phyloP scores from a whole-genome alignment of 2,329 filamentous ascomycete genomes.

The Calonectria hongkongensis region DNA sequence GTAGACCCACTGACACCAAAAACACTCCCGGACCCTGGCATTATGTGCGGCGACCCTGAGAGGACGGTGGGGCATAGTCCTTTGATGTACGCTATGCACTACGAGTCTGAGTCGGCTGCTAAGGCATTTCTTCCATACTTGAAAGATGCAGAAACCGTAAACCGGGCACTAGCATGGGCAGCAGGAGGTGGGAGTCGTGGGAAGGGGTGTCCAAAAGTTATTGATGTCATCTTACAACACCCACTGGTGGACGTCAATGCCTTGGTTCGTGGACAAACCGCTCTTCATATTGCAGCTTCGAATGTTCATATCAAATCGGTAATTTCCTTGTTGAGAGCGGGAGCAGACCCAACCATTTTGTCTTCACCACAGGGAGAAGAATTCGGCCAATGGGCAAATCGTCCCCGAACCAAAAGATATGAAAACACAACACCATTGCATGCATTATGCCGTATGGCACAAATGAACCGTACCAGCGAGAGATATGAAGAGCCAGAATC shows the following conservation, averaged over 20 bases:
- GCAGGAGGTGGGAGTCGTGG: conserved; percentile 17
- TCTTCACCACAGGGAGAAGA: conserved; percentile 36
- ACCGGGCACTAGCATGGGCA: conserved; percentile 56
- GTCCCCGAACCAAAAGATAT: neutral
- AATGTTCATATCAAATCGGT: conserved; percentile 42
- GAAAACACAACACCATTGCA: neutral
- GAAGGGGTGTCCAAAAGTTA: conserved; percentile 43
- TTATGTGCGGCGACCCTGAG: conserved; percentile 41
- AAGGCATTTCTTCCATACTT: conserved; percentile 56
- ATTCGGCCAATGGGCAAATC: neutral
- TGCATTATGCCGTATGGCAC: neutral
- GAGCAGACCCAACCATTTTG: conserved; percentile 55
- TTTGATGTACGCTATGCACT: conserved; percentile 57
- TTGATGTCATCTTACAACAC: conserved; percentile 56
- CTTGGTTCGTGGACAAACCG: conserved; percentile 46
- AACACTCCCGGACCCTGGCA: neutral
- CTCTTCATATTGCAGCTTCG: conserved; percentile 47
- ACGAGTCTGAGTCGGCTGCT: conserved; percentile 52
- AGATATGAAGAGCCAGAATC: conserved; percentile 5
- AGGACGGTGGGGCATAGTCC: conserved; percentile 52
- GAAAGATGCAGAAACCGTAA: conserved; percentile 47
- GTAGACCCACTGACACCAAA: conserved; percentile 7
- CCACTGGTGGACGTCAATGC: conserved; percentile 58
- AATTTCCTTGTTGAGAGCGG: conserved; percentile 54
- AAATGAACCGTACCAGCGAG: too few species aligned